phyloP scores from a whole-genome alignment of 306 rosid species.

The Canavalia ensiformis region DNA sequence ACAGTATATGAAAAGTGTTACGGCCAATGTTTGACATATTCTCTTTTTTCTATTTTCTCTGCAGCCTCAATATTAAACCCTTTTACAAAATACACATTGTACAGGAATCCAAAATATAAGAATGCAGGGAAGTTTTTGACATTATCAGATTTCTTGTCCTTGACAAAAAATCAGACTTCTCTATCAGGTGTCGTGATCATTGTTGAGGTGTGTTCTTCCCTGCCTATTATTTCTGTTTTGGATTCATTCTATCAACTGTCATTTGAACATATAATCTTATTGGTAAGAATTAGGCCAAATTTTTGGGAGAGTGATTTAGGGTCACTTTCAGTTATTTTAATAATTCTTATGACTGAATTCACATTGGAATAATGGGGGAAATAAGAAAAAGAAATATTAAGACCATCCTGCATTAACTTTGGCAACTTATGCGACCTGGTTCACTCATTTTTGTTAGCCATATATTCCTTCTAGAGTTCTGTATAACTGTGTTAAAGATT shows the following conservation, averaged over 20 bases:
- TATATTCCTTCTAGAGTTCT: slow-evolving; percentile 10
- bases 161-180: slow-evolving; percentile 72
- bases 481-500: background rate
- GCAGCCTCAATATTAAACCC: slow-evolving; percentile 81
- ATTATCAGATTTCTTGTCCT: slow-evolving; percentile 76
- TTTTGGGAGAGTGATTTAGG: slow-evolving; percentile 37
- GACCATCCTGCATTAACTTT: background rate
- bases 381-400: slow-evolving; percentile 3
- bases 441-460: background rate
- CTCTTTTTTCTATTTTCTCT: slow-evolving; percentile 38
- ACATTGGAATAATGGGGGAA: slow-evolving; percentile 16
- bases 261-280: slow-evolving; percentile 9
- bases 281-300: background rate
- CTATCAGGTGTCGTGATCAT: slow-evolving; percentile 75
- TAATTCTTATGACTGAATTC: slow-evolving; percentile 25
- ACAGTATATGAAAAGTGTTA: slow-evolving; percentile 12
- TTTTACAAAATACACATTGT: slow-evolving; percentile 36
- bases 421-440: background rate
- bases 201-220: slow-evolving; percentile 70
- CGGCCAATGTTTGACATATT: slow-evolving; percentile 46
- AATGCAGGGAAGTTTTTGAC: slow-evolving; percentile 59
- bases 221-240: slow-evolving; percentile 5
- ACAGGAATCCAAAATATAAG: slow-evolving; percentile 68
- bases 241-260: slow-evolving; percentile 20
- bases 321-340: slow-evolving; percentile 6